phyloP scores from a whole-genome alignment of 75 land plant species.

The Sequoiadendron giganteum region DNA sequence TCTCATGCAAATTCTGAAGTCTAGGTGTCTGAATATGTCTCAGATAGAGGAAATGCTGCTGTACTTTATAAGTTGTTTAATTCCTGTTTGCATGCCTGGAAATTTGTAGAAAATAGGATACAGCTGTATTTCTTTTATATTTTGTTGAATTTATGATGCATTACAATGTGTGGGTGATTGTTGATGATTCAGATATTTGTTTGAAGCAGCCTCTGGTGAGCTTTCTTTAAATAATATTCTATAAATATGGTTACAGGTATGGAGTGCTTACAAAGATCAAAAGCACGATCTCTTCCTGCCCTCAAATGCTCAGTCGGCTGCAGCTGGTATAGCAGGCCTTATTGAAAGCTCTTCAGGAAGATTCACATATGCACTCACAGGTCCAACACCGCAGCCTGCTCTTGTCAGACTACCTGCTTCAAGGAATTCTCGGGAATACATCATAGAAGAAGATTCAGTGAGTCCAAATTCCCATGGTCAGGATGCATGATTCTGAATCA shows the following conservation, averaged over 20 bases:
- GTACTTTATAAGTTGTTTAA: neutral
- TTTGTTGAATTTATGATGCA: neutral
- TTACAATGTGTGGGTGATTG: neutral
- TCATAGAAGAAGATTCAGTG: constrained; percentile 4
- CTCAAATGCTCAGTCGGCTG: constrained; percentile 95
- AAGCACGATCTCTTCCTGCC: constrained; percentile 97
- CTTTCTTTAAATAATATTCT: neutral
- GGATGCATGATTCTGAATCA: neutral
- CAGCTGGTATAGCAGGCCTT: constrained; percentile 96
- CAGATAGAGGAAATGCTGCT: neutral
- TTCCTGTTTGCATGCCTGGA: neutral
- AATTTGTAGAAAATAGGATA: neutral
- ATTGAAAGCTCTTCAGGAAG: constrained; percentile 83
- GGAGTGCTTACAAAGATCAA: constrained; percentile 98
- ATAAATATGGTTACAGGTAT: constrained; percentile 55
- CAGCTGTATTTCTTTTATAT: neutral
- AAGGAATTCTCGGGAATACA: constrained; percentile 1
- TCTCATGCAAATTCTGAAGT: neutral
- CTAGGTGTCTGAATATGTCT: neutral
- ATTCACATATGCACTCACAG: constrained; percentile 76
- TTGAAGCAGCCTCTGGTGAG: neutral
- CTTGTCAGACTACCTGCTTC: constrained; percentile 40
- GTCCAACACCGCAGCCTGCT: constrained; percentile 68
- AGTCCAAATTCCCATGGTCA: neutral
- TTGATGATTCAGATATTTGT: neutral